A percentile compares a stretch with the other conserved stretches of the same genome.
Conservation (phyloP, 768 basidiomycete genomes). For the Psilocybe cyanescens region DNA sequence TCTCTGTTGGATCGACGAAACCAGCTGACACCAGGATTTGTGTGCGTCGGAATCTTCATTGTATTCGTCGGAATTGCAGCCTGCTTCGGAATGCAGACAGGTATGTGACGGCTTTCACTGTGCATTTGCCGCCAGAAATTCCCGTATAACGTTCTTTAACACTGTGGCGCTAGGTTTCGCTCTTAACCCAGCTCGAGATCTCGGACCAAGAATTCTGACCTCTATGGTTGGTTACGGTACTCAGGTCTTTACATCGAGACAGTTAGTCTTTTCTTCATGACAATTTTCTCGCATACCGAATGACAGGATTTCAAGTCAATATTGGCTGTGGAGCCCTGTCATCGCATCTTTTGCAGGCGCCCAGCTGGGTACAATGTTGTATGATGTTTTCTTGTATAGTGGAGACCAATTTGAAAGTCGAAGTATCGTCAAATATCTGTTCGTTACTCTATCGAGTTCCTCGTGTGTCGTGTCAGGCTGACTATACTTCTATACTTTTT, state of each 20-base stretch:
- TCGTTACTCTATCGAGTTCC: not conserved
- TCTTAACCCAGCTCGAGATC: slow-evolving; percentile 44
- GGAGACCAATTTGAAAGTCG: slow-evolving; percentile 34
- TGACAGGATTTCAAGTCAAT: slow-evolving; percentile 44
- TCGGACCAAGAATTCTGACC: slow-evolving; percentile 67
- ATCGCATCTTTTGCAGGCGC: slow-evolving; percentile 62
- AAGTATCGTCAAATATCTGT: not conserved
- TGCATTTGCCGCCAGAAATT: no score
- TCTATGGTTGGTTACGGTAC: slow-evolving; percentile 71
- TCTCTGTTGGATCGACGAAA: slow-evolving; percentile 58
- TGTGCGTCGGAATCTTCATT: slow-evolving; percentile 62
- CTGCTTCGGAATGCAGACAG: slow-evolving; percentile 68
- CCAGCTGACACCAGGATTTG: slow-evolving; percentile 52
- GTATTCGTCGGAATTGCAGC: slow-evolving; percentile 59
- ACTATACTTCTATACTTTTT: not conserved
- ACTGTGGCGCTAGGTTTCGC: slow-evolving; percentile 30
- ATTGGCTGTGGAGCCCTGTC: slow-evolving; percentile 76
- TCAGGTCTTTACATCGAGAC: slow-evolving; percentile 38
- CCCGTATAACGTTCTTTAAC: no score
- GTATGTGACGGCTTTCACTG: slow-evolving; percentile 15
- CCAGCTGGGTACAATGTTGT: slow-evolving; percentile 53
- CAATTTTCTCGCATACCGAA: not conserved
- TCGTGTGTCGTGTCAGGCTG: not conserved
- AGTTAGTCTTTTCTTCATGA: slow-evolving; percentile 32
- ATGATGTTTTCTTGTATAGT: slow-evolving; percentile 61